These are phyloP conservation scores for Phialophora verrucosa DNA, from an alignment of 2,329 filamentous ascomycete genomes.

Conservation along the genomic window DNA sequence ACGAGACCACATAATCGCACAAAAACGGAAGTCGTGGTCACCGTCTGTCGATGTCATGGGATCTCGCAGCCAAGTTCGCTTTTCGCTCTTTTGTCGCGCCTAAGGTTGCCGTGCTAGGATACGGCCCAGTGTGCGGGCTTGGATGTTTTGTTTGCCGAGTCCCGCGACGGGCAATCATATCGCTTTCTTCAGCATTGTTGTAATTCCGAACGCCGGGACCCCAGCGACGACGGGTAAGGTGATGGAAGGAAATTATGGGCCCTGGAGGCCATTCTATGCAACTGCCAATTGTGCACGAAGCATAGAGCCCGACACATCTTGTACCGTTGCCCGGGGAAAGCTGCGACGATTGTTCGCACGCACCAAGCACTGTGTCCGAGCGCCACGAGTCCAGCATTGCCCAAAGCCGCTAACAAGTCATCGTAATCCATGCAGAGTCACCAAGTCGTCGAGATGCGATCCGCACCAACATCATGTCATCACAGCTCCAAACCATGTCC, in stretches of 20 bases:
- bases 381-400: not conserved
- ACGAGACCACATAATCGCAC: slow-evolving; percentile 5
- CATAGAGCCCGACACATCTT: slow-evolving; percentile 11
- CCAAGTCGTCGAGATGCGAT: slow-evolving; percentile 10
- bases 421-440: slow-evolving; percentile 25
- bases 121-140: not conserved
- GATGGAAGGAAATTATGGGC: slow-evolving; percentile 12
- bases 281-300: slow-evolving; percentile 19
- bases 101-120: slow-evolving; percentile 12
- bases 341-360: not conserved
- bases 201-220: slow-evolving; percentile 9
- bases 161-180: slow-evolving; percentile 1
- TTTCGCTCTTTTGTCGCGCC: slow-evolving; percentile 19
- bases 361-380: too few relatives aligned
- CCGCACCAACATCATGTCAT: slow-evolving; percentile 24
- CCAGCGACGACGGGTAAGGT: slow-evolving; percentile 5
- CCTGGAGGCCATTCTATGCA: not conserved
- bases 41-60: slow-evolving; percentile 1
- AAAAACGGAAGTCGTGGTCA: slow-evolving; percentile 19
- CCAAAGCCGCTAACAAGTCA: slow-evolving; percentile 12
- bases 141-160: slow-evolving; percentile 7
- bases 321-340: not conserved
- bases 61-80: not conserved
- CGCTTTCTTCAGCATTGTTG: not conserved
- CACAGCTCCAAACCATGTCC: slow-evolving; percentile 11